Evolutionary conservation across 352 stramenopile genomes (phyloP).

Genomic region (Phytopythium ostracodes): DNA sequence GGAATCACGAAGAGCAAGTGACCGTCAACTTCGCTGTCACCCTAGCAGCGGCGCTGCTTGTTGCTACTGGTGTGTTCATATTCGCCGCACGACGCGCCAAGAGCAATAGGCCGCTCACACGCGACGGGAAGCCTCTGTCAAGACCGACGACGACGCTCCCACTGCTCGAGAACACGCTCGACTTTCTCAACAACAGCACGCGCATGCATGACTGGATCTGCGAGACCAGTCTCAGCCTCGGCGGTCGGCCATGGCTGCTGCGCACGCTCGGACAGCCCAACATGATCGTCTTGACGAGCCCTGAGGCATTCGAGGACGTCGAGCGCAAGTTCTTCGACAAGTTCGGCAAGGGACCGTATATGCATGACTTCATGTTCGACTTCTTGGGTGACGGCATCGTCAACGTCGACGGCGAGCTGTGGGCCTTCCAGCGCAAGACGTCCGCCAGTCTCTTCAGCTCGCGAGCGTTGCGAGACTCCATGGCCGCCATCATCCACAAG

Average conservation of each 20-base stretch:
- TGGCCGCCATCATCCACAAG: constrained; percentile 22
- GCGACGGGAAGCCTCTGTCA: constrained; percentile 1
- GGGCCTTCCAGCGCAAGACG: constrained; percentile 17
- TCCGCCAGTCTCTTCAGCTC: constrained; percentile 77
- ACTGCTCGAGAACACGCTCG: constrained; percentile 2
- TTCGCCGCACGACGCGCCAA: too few species aligned
- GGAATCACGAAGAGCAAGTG: too few species aligned
- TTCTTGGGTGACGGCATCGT: constrained; percentile 14
- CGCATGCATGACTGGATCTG: constrained; percentile 36
- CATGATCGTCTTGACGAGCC: constrained; percentile 25
- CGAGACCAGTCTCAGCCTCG: constrained; percentile 14
- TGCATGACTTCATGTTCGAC: constrained; percentile 6
- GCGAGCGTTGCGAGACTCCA: constrained; percentile 29
- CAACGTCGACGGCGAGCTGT: constrained; percentile 10
- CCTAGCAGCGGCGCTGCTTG: too few species aligned
- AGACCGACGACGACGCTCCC: not conserved
- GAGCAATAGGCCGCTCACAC: too few species aligned
- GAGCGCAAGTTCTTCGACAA: constrained; percentile 46
- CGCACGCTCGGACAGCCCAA: constrained; percentile 13
- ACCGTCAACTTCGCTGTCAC: too few species aligned
- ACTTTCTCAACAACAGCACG: constrained; percentile 6
- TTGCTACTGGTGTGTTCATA: too few species aligned
- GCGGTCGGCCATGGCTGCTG: constrained; percentile 22
- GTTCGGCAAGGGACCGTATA: constrained; percentile 7
- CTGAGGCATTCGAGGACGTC: constrained; percentile 25